Conservation (phyloP, 2,329 filamentous ascomycete genomes). For the Stagonosporopsis chrysanthemi region DNA sequence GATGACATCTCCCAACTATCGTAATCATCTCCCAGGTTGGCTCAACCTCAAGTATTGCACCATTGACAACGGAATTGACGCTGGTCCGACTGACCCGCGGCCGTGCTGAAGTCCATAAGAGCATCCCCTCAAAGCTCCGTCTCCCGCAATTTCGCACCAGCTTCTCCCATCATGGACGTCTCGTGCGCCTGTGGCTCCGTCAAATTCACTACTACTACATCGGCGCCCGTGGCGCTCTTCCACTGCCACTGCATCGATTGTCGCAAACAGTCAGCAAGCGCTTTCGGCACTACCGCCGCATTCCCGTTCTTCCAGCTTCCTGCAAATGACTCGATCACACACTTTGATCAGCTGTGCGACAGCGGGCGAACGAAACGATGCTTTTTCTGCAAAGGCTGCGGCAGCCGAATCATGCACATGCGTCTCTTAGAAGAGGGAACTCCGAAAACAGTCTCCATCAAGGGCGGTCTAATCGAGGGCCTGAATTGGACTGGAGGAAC, state of each 20-base stretch:
- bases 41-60: background rate
- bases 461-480: slow-evolving; percentile 71
- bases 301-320: slow-evolving; percentile 72
- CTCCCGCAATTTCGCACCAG: background rate
- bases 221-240: slow-evolving; percentile 69
- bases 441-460: slow-evolving; percentile 62
- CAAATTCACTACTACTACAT: slow-evolving; percentile 67
- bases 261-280: slow-evolving; percentile 69
- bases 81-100: background rate
- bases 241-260: slow-evolving; percentile 76
- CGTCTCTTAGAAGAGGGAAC: slow-evolving; percentile 53
- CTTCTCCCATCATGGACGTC: slow-evolving; percentile 29
- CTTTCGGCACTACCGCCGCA: slow-evolving; percentile 73
- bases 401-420: slow-evolving; percentile 69
- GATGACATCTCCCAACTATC: background rate
- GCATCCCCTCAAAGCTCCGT: background rate
- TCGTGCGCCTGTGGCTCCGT: slow-evolving; percentile 71
- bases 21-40: background rate
- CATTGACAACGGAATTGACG: background rate
- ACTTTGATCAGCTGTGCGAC: slow-evolving; percentile 31
- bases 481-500: slow-evolving; percentile 54
- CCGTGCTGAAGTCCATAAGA: background rate
- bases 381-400: slow-evolving; percentile 62
- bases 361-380: slow-evolving; percentile 34
- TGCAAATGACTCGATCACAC: slow-evolving; percentile 35